Evolutionary conservation across 495 filamentous ascomycete species (phyloP).

Genomic region (Neurospora sp.): DNA sequence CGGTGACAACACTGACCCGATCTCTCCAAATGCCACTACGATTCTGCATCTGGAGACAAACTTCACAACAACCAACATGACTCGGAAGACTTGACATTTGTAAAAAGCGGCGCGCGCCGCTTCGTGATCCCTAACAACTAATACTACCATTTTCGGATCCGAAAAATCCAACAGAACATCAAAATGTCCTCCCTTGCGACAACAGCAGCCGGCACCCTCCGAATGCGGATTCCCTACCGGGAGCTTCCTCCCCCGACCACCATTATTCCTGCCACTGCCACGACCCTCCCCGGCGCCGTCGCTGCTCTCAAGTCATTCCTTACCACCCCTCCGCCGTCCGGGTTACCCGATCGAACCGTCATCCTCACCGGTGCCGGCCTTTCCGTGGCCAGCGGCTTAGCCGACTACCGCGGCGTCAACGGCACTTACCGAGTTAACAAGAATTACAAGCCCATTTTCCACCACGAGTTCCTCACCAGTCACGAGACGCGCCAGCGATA

Average conservation of each 20-base stretch:
- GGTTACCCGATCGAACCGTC: conserved; percentile 42
- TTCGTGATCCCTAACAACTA: not conserved
- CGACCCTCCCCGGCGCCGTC: conserved; percentile 60
- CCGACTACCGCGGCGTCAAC: conserved; percentile 82
- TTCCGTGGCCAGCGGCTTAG: conserved; percentile 83
- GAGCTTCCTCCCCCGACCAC: conserved; percentile 67
- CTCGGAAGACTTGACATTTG: not conserved
- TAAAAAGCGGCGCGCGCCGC: not conserved
- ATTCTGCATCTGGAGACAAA: not conserved
- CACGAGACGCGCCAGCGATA: conserved; percentile 91
- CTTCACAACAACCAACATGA: not conserved
- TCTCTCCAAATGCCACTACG: not conserved
- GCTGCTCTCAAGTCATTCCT: conserved; percentile 69
- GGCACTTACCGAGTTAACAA: conserved; percentile 90
- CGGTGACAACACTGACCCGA: not conserved
- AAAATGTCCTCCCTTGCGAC: conserved; percentile 41
- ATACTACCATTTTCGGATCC: not conserved
- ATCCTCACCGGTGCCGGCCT: conserved; percentile 88
- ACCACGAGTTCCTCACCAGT: conserved; percentile 68
- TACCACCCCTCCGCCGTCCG: conserved; percentile 37
- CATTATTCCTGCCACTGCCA: conserved; percentile 61
- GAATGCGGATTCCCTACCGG: conserved; percentile 84
- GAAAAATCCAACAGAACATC: not conserved
- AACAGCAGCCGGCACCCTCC: conserved; percentile 30
- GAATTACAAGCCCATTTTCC: conserved; percentile 85